These are phyloP conservation scores for Aspergillus bridgeri DNA, from an alignment of 495 filamentous ascomycete species.

Conservation along the genomic window DNA sequence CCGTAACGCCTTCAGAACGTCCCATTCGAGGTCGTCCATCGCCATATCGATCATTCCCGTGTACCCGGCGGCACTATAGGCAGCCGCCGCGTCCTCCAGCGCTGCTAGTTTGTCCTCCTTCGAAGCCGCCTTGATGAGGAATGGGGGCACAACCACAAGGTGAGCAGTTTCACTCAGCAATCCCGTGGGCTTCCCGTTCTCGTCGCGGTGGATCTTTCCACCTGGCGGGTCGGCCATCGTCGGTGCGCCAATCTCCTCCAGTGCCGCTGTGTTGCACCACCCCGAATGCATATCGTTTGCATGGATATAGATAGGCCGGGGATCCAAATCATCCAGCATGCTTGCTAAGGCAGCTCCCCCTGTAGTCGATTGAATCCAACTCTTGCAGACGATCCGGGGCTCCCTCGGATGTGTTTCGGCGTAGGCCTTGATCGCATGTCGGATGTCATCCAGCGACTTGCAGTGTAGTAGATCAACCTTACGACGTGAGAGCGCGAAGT, in stretches of 20 bases:
- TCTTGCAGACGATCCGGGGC: conserved; percentile 51
- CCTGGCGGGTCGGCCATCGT: conserved; percentile 50
- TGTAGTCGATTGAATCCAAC: conserved; percentile 61
- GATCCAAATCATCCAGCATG: conserved; percentile 51
- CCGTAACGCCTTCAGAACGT: conserved; percentile 48
- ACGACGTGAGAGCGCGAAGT: conserved; percentile 56
- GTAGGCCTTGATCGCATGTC: conserved; percentile 44
- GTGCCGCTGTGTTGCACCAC: conserved; percentile 57
- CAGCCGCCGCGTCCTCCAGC: conserved; percentile 43
- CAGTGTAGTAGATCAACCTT: conserved; percentile 55
- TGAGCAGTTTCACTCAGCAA: conserved; percentile 57
- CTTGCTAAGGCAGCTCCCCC: conserved; percentile 46
- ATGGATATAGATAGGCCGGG: conserved; percentile 58
- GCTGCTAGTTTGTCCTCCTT: conserved; percentile 53
- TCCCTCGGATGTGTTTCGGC: conserved; percentile 46
- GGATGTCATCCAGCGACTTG: conserved; percentile 53
- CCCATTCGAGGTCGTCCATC: conserved; percentile 63
- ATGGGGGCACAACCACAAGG: conserved; percentile 56
- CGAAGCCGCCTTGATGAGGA: conserved; percentile 48
- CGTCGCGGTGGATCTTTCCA: conserved; percentile 54
- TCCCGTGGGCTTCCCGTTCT: conserved; percentile 48
- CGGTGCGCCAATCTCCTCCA: conserved; percentile 49
- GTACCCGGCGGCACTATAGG: conserved; percentile 55
- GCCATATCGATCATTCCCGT: conserved; percentile 67
- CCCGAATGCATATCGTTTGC: conserved; percentile 61